phyloP scores from a whole-genome alignment of 2,329 filamentous ascomycete genomes.

The Pestalotiopsis sp. region DNA sequence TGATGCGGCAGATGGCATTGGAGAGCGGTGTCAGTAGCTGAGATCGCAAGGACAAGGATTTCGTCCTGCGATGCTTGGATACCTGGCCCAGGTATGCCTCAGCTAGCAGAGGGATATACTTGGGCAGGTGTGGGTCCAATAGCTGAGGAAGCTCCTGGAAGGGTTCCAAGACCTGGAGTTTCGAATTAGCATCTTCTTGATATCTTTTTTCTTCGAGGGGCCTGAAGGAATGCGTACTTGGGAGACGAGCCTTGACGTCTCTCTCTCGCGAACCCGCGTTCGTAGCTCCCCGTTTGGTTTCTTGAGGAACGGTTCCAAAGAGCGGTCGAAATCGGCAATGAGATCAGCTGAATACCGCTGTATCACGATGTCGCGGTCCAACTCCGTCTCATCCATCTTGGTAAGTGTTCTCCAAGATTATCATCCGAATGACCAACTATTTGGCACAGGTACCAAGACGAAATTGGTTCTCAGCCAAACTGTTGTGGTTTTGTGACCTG shows the following conservation, averaged over 20 bases:
- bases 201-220: slow-evolving; percentile 23
- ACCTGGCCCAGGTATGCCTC: slow-evolving; percentile 75
- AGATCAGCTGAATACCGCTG: slow-evolving; percentile 63
- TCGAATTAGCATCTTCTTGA: slow-evolving; percentile 23
- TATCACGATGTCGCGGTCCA: slow-evolving; percentile 64
- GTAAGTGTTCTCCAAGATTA: background rate
- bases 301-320: slow-evolving; percentile 54
- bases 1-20: slow-evolving; percentile 73
- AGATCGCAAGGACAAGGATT: slow-evolving; percentile 36
- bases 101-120: slow-evolving; percentile 74
- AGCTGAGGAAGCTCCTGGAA: slow-evolving; percentile 97
- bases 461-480: background rate
- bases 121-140: slow-evolving; percentile 80
- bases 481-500: background rate
- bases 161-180: slow-evolving; percentile 68
- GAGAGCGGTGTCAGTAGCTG: slow-evolving; percentile 59
- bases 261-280: slow-evolving; percentile 50
- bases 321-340: slow-evolving; percentile 58
- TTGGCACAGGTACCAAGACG: background rate
- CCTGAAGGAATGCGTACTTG: slow-evolving; percentile 37
- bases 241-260: slow-evolving; percentile 50
- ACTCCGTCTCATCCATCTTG: slow-evolving; percentile 62
- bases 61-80: slow-evolving; percentile 45
- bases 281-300: slow-evolving; percentile 53
- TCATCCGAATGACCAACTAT: background rate